phyloP scores from a whole-genome alignment of 2,329 filamentous ascomycete genomes.

The Hypomyces rosellus region DNA sequence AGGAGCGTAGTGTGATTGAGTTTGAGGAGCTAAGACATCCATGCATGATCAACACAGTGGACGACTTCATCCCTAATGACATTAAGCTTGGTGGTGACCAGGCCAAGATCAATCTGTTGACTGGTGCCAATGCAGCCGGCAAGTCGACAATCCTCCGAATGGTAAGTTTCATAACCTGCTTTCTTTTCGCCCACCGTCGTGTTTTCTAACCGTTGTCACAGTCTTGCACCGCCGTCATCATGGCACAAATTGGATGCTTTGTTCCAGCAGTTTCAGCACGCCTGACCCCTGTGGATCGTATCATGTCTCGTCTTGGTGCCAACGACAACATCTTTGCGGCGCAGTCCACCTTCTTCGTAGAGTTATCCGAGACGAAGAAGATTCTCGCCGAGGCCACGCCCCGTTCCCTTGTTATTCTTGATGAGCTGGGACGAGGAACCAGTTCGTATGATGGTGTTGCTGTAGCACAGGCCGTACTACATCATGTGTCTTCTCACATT shows the following conservation, averaged over 20 bases:
- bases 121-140: constrained; percentile 92
- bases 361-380: constrained; percentile 96
- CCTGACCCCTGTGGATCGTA: constrained; percentile 87
- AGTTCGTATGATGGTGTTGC: constrained; percentile 95
- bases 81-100: constrained; percentile 75
- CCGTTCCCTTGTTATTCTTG: constrained; percentile 89
- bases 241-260: constrained; percentile 93
- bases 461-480: constrained; percentile 93
- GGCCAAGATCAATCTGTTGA: constrained; percentile 83
- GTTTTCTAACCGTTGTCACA: constrained; percentile 30
- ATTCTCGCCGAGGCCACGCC: constrained; percentile 92
- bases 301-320: constrained; percentile 96
- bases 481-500: constrained; percentile 88
- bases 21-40: constrained; percentile 91
- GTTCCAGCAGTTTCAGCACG: constrained; percentile 76
- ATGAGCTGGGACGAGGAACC: constrained; percentile 91
- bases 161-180: constrained; percentile 45
- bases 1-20: constrained; percentile 79
- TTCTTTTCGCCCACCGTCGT: neutral
- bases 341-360: constrained; percentile 97
- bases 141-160: constrained; percentile 96
- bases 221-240: constrained; percentile 93
- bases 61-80: constrained; percentile 95
- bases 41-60: constrained; percentile 83
- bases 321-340: constrained; percentile 99